Evolutionary conservation across 345 rosid species (phyloP).

Genomic region (Populus nigra): DNA sequence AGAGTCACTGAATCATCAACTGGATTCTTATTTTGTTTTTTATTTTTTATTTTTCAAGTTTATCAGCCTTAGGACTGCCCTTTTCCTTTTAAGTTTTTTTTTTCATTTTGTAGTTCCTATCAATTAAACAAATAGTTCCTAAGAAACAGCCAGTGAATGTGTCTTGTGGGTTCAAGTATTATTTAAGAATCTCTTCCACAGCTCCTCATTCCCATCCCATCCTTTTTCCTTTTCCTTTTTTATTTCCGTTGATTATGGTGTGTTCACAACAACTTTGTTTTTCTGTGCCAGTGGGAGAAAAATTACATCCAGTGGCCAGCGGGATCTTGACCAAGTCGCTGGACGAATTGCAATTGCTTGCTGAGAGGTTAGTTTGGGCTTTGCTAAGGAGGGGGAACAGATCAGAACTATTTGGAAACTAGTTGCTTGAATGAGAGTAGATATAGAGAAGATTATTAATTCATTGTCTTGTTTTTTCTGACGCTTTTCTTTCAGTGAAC

Average conservation of each 20-base stretch:
- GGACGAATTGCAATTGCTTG: conserved; percentile 47
- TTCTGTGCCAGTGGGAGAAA: conserved; percentile 57
- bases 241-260: background rate
- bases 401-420: background rate
- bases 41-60: too few relatives aligned
- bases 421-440: conserved; percentile 16
- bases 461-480: background rate
- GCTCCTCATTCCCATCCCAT: too few relatives aligned
- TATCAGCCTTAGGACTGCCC: background rate
- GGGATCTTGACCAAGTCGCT: conserved; percentile 94
- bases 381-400: background rate
- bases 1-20: too few relatives aligned
- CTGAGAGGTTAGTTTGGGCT: background rate
- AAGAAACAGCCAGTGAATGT: too few relatives aligned
- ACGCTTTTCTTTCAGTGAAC: background rate
- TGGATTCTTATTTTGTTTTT: too few relatives aligned
- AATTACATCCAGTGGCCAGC: conserved; percentile 78
- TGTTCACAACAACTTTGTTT: background rate
- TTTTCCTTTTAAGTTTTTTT: background rate
- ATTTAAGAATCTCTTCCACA: too few relatives aligned
- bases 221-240: too few relatives aligned
- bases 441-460: background rate
- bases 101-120: too few relatives aligned
- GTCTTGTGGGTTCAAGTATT: too few relatives aligned
- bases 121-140: too few relatives aligned